phyloP scores from a whole-genome alignment of 495 filamentous ascomycete genomes.

The Oleoguttula mirabilis region DNA sequence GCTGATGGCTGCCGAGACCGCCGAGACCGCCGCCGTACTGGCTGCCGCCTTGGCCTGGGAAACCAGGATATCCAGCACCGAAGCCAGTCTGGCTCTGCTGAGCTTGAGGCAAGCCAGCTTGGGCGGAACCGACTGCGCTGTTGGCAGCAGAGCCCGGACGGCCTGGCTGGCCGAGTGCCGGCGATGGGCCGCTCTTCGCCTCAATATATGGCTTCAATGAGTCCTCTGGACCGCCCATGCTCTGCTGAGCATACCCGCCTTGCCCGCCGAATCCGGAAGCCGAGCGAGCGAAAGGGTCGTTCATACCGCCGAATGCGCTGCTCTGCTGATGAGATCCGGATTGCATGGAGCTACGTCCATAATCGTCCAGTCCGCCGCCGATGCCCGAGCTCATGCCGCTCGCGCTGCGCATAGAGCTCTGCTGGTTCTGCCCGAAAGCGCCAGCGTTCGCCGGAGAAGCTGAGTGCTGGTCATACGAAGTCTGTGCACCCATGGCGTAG shows the following conservation, averaged over 20 bases:
- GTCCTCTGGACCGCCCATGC: conserved; percentile 43
- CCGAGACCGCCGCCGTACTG: conserved; percentile 60
- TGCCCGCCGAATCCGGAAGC: conserved; percentile 52
- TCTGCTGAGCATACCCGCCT: conserved; percentile 52
- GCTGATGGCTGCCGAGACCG: conserved; percentile 53
- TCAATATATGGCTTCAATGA: conserved; percentile 67
- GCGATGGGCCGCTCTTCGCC: conserved; percentile 62
- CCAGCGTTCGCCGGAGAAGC: conserved; percentile 62
- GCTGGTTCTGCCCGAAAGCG: conserved; percentile 44
- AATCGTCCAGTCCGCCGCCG: conserved; percentile 50
- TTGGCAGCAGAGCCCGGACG: conserved; percentile 81
- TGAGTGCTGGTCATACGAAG: conserved; percentile 60
- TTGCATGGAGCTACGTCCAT: conserved; percentile 61
- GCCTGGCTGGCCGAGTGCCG: conserved; percentile 64
- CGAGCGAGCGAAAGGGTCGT: conserved; percentile 67
- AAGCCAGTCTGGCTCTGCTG: conserved; percentile 61
- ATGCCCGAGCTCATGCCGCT: conserved; percentile 51
- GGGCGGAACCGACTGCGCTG: conserved; percentile 42
- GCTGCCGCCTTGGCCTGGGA: conserved; percentile 30
- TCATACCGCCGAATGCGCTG: conserved; percentile 55
- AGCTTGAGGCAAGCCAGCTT: conserved; percentile 59
- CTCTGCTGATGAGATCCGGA: conserved; percentile 45
- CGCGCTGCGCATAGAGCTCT: conserved; percentile 30
- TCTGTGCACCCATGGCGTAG: conserved; percentile 60
- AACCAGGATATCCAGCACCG: conserved; percentile 29